Conservation (phyloP, 352 stramenopile genomes). For the Phytophthora cryptogea region DNA sequence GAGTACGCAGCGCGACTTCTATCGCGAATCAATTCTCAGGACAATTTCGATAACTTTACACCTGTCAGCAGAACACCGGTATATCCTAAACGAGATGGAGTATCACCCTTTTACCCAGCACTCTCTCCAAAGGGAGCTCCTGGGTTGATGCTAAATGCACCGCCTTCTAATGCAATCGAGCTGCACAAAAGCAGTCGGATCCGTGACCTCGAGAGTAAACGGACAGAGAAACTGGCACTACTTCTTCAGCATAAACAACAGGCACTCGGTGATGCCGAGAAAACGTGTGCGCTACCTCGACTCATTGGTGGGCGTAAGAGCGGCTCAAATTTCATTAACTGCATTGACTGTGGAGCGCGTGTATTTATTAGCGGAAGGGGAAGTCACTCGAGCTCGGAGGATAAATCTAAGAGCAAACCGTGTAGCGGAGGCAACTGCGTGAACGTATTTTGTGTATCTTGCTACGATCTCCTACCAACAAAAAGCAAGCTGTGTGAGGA, state of each 20-base stretch:
- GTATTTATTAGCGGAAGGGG: slow-evolving; percentile 44
- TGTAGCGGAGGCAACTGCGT: slow-evolving; percentile 67
- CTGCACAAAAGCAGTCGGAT: slow-evolving; percentile 63
- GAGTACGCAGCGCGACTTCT: slow-evolving; percentile 15
- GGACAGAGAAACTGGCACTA: slow-evolving; percentile 37
- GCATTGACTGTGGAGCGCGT: slow-evolving; percentile 54
- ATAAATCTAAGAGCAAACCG: slow-evolving; percentile 9
- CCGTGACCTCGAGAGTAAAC: slow-evolving; percentile 65
- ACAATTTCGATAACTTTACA: slow-evolving; percentile 13
- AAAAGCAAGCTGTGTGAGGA: slow-evolving; percentile 72
- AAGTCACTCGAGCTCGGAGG: not conserved
- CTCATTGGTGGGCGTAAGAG: slow-evolving; percentile 80
- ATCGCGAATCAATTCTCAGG: slow-evolving; percentile 1
- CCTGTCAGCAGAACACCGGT: slow-evolving; percentile 8
- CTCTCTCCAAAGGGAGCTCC: slow-evolving; percentile 8
- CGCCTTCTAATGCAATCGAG: slow-evolving; percentile 16
- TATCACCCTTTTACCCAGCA: slow-evolving; percentile 6
- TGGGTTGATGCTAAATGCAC: slow-evolving; percentile 4
- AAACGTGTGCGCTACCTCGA: slow-evolving; percentile 52
- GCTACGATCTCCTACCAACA: slow-evolving; percentile 47
- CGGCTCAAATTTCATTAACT: slow-evolving; percentile 56
- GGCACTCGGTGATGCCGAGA: slow-evolving; percentile 58
- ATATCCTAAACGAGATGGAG: slow-evolving; percentile 13
- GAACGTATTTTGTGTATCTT: slow-evolving; percentile 61
- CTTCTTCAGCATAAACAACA: slow-evolving; percentile 67